Percentiles rank a stretch among this genome's conserved stretches.
Conservation (phyloP, 2,329 filamentous ascomycete genomes). For the Claviceps maximensis region DNA sequence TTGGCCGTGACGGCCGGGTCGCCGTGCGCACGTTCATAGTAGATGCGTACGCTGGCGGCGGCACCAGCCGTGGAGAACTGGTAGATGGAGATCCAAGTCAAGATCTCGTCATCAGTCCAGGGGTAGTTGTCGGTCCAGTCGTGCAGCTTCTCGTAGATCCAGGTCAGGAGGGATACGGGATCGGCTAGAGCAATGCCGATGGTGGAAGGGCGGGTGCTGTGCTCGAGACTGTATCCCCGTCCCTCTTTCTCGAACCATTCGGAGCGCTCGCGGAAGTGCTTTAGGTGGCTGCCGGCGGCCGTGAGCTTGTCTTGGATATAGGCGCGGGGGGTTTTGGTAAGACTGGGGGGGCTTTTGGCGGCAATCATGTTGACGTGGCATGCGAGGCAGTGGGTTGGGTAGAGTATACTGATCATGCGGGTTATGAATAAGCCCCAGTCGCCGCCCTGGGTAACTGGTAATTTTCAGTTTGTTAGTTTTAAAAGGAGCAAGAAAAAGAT, state of each 20-base stretch:
- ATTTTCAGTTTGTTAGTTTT: constrained; percentile 17
- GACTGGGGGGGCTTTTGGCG: constrained; percentile 32
- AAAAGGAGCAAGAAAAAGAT: too few species aligned
- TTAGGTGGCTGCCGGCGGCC: constrained; percentile 27
- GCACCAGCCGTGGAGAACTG: constrained; percentile 57
- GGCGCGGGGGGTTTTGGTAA: constrained; percentile 39
- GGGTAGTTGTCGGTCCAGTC: constrained; percentile 62
- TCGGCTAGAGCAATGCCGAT: constrained; percentile 57
- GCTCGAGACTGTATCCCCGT: constrained; percentile 17
- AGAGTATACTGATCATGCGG: constrained; percentile 44
- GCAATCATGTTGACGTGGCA: constrained; percentile 44
- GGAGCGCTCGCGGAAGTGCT: constrained; percentile 34
- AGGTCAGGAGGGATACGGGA: constrained; percentile 57
- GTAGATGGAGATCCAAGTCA: constrained; percentile 65
- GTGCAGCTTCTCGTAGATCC: constrained; percentile 71
- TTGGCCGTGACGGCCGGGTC: constrained; percentile 10
- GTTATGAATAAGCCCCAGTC: constrained; percentile 60
- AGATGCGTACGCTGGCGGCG: constrained; percentile 53
- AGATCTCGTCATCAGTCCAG: constrained; percentile 64
- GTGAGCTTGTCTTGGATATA: constrained; percentile 40
- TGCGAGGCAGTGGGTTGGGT: constrained; percentile 37
- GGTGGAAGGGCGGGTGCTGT: constrained; percentile 59
- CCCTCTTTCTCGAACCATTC: constrained; percentile 46
- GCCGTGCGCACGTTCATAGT: constrained; percentile 50
- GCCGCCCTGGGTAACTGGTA: constrained; percentile 44